A percentile compares a stretch with the other conserved stretches of the same genome.
These are phyloP conservation scores for Psilocybe mexicana DNA, from an alignment of 1,284 basidiomycete species.

Conservation along the genomic window DNA sequence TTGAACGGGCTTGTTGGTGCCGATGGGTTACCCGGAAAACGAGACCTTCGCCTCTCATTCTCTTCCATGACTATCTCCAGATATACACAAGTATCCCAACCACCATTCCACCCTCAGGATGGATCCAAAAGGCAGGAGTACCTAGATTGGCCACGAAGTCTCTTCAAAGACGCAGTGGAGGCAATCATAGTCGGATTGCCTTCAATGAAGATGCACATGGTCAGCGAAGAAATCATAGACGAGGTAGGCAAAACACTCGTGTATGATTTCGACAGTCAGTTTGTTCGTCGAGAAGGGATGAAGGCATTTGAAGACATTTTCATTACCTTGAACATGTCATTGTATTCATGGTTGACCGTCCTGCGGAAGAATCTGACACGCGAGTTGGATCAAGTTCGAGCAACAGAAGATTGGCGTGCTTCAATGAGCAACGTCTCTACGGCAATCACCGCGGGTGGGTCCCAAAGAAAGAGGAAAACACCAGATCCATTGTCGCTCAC, in stretches of 20 bases:
- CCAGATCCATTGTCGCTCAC: slow-evolving; percentile 31
- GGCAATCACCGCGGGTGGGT: slow-evolving; percentile 26
- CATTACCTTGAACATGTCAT: slow-evolving; percentile 77
- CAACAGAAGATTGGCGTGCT: slow-evolving; percentile 52
- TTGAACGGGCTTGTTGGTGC: slow-evolving; percentile 62
- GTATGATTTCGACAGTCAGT: slow-evolving; percentile 76
- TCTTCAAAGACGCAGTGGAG: slow-evolving; percentile 60
- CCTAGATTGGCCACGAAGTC: slow-evolving; percentile 52
- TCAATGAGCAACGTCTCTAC: slow-evolving; percentile 31
- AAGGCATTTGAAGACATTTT: slow-evolving; percentile 71
- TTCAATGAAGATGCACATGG: slow-evolving; percentile 78
- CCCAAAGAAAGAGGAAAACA: slow-evolving; percentile 27
- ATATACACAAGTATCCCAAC: slow-evolving; percentile 58
- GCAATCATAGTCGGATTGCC: slow-evolving; percentile 77
- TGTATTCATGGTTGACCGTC: slow-evolving; percentile 78
- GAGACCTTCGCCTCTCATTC: slow-evolving; percentile 70
- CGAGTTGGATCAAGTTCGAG: slow-evolving; percentile 73
- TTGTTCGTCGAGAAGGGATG: slow-evolving; percentile 52
- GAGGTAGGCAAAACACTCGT: slow-evolving; percentile 44
- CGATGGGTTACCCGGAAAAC: slow-evolving; percentile 47
- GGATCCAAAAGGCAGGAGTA: slow-evolving; percentile 34
- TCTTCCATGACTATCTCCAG: slow-evolving; percentile 74
- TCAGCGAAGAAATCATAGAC: slow-evolving; percentile 56
- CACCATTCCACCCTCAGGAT: slow-evolving; percentile 36
- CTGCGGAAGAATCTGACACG: slow-evolving; percentile 71